Conservation (phyloP, 352 stramenopile genomes). For the Thraustochytrium striatum region DNA sequence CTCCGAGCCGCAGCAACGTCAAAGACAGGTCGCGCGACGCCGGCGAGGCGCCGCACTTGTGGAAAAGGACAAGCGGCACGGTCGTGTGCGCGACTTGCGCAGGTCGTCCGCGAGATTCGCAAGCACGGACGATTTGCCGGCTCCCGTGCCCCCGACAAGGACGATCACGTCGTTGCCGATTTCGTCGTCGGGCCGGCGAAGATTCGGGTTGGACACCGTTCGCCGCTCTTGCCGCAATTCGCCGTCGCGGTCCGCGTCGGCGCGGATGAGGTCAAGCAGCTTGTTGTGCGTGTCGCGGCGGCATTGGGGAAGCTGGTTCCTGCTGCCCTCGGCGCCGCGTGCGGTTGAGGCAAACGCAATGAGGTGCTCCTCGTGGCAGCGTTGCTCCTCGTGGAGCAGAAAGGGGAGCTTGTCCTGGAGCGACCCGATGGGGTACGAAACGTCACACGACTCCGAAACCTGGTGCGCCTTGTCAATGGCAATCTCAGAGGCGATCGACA, state of each 20-base stretch:
- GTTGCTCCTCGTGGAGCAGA: neutral
- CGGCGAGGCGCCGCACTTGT: constrained; percentile 1
- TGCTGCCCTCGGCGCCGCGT: neutral
- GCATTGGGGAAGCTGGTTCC: neutral
- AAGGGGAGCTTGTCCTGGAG: constrained; percentile 8
- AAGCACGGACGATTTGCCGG: constrained; percentile 23
- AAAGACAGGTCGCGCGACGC: neutral
- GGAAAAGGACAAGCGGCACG: constrained; percentile 10
- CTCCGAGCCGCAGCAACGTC: constrained; percentile 12
- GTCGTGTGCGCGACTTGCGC: neutral
- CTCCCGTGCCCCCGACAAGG: neutral
- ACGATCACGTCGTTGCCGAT: constrained; percentile 8
- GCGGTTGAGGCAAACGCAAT: neutral
- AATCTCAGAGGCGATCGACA: neutral
- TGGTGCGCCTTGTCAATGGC: neutral
- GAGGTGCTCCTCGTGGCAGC: constrained; percentile 4
- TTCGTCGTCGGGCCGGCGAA: neutral
- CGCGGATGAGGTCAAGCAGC: neutral
- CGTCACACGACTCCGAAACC: no score
- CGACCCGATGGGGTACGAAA: neutral
- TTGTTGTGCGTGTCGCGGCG: neutral
- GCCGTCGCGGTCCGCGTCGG: neutral
- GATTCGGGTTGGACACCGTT: neutral
- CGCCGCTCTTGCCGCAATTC: neutral
- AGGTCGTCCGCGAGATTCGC: constrained; percentile 29